These are phyloP conservation scores for Stylonectria norvegica DNA, from an alignment of 2,329 filamentous ascomycete genomes.

Conservation along the genomic window DNA sequence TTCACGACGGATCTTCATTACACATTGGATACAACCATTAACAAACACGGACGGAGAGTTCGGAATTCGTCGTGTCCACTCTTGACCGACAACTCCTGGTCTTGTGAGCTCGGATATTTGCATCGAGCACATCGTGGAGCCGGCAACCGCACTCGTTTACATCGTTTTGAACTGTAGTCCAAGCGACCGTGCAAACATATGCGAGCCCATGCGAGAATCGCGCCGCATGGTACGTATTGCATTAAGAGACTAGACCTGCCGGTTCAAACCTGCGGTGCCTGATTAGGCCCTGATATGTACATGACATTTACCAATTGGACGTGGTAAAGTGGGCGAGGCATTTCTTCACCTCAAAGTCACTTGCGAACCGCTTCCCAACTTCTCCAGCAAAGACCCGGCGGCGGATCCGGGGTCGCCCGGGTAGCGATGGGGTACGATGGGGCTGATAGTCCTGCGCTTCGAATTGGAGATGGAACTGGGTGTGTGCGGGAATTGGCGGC, in stretches of 20 bases:
- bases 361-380: constrained; percentile 19
- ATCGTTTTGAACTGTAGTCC: not conserved
- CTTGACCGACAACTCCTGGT: constrained; percentile 16
- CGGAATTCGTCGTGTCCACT: constrained; percentile 19
- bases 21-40: too few relatives aligned
- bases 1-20: too few relatives aligned
- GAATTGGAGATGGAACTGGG: not conserved
- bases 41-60: too few relatives aligned
- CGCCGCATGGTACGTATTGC: not conserved
- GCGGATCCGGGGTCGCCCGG: constrained; percentile 30
- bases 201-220: not conserved
- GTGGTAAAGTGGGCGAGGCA: constrained; percentile 25
- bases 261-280: too few relatives aligned
- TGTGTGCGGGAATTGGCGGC: constrained; percentile 24
- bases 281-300: too few relatives aligned
- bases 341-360: constrained; percentile 25
- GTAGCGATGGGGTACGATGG: constrained; percentile 24
- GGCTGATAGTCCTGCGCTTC: constrained; percentile 13
- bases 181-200: not conserved
- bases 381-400: constrained; percentile 14
- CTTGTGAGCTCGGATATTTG: constrained; percentile 18
- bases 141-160: not conserved
- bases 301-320: too few relatives aligned
- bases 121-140: constrained; percentile 14
- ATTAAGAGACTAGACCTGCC: too few relatives aligned